These are phyloP conservation scores for Ustilaginoidea virens DNA, from an alignment of 2,329 filamentous ascomycete genomes.

Conservation along the genomic window DNA sequence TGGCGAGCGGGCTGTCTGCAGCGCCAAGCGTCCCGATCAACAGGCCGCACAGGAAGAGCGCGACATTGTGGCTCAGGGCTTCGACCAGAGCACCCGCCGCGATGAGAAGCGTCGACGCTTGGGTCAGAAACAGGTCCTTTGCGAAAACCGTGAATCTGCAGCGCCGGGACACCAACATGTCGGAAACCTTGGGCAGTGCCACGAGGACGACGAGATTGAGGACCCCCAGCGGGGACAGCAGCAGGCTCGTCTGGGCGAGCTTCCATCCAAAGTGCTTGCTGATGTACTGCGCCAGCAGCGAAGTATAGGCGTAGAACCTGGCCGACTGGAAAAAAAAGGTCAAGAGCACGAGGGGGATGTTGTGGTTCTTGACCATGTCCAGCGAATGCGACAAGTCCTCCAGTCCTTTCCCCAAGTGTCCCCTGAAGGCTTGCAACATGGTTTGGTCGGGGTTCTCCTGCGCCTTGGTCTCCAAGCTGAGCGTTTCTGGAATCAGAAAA, in stretches of 20 bases:
- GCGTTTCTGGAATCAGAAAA: constrained; percentile 25
- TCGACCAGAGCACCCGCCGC: constrained; percentile 4
- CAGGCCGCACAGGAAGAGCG: constrained; percentile 21
- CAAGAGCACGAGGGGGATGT: constrained; percentile 21
- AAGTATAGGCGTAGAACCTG: constrained; percentile 18
- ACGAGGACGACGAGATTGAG: constrained; percentile 22
- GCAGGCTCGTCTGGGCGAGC: constrained; percentile 23
- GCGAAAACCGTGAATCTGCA: constrained; percentile 18
- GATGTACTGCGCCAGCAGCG: constrained; percentile 24
- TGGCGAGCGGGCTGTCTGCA: constrained; percentile 20
- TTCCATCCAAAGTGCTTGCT: constrained; percentile 29
- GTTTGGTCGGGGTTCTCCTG: not conserved
- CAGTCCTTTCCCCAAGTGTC: constrained; percentile 15
- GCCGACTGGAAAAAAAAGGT: constrained; percentile 23
- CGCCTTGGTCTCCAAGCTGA: constrained; percentile 8
- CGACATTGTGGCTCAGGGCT: constrained; percentile 9
- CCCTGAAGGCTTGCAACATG: constrained; percentile 15
- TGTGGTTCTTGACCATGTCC: constrained; percentile 18
- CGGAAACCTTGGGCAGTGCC: constrained; percentile 19
- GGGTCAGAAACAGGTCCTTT: constrained; percentile 22
- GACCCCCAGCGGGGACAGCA: constrained; percentile 25
- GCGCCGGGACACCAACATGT: constrained; percentile 15
- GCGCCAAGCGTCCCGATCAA: constrained; percentile 22
- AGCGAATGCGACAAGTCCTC: constrained; percentile 17
- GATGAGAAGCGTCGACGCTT: constrained; percentile 18